Evolutionary conservation across 2,329 filamentous ascomycete species (phyloP), one percentile per base, ranked within the genome.

Genomic region (Cryoendolithus antarcticus): DNA sequence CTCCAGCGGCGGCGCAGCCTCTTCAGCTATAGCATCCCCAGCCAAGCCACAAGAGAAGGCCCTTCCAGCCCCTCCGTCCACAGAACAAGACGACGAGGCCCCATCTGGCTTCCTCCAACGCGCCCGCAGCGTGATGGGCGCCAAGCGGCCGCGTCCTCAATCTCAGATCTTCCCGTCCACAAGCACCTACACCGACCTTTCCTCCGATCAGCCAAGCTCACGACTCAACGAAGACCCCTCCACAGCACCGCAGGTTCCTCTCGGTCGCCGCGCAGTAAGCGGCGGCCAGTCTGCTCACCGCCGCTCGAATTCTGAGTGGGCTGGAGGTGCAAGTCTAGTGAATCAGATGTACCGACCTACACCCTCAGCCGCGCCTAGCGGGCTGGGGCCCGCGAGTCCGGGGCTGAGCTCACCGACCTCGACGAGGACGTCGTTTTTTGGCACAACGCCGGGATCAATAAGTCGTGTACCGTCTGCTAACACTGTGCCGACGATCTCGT

Each of bases 201-300:
- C 27, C 32, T 35, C 44, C 30, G 29, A 43, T 36, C 19, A 44
- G 8, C 44, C 43, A 44, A 45, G 55, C 43, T 34, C 36, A 50
- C 38, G 41, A 53, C 48, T 43, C 61, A 10, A 65, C 58, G 40
- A 64, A 68, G 42, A 79, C 88, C 57, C 82, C 81, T 1, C 72
- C 80, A 8, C 86, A 80, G 33, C 82, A 82, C 10, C 82, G 83
- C 30, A 77, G 77, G 53, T 84, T 88, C 51, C 82, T 82, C 13
- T 77, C 88, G 48, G 70, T 56, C 65, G 60, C 73, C 4, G 67
- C 69, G 30, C 62, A 62, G 49, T 55, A 53, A 6, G 46, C 41
- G 11, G 15, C 15, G 15, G 15, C 15, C 15, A 19, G 5, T 19
- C 15, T 13, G 50, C 54, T 2, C 65, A 67, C 46, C 58, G 63